phyloP scores from a whole-genome alignment of 2,329 filamentous ascomycete species.

The Lecanicillium sp. region DNA sequence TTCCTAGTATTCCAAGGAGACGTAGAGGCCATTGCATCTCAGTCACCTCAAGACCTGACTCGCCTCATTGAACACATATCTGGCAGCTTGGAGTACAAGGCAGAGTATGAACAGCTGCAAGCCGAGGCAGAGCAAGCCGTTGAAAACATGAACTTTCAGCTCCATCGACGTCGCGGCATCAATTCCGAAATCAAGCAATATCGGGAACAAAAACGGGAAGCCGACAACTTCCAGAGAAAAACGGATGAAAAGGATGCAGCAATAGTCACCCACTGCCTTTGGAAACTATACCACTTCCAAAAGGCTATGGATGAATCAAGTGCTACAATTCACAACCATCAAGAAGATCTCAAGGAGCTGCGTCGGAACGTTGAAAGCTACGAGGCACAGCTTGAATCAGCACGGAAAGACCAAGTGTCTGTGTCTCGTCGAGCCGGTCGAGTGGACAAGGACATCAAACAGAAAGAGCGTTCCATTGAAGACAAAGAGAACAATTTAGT shows the following conservation, averaged over 20 bases:
- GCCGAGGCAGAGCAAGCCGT: slow-evolving; percentile 75
- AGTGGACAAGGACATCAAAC: slow-evolving; percentile 76
- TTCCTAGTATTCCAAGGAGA: slow-evolving; percentile 98
- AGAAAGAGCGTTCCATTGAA: slow-evolving; percentile 80
- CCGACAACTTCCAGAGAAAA: slow-evolving; percentile 87
- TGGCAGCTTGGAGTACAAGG: slow-evolving; percentile 88
- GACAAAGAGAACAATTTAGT: slow-evolving; percentile 78
- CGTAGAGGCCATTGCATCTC: slow-evolving; percentile 91
- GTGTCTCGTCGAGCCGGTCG: slow-evolving; percentile 69
- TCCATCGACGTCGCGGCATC: slow-evolving; percentile 84
- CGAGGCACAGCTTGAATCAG: slow-evolving; percentile 69
- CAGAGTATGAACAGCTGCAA: slow-evolving; percentile 88
- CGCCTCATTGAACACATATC: slow-evolving; percentile 95
- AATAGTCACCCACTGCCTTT: slow-evolving; percentile 86
- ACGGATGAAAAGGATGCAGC: slow-evolving; percentile 84
- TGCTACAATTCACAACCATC: slow-evolving; percentile 82
- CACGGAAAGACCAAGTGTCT: slow-evolving; percentile 73
- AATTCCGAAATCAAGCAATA: slow-evolving; percentile 98
- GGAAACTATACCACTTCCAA: slow-evolving; percentile 96
- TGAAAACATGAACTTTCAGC: slow-evolving; percentile 81
- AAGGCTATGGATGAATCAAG: slow-evolving; percentile 87
- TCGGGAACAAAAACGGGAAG: slow-evolving; percentile 91
- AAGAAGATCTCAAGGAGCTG: slow-evolving; percentile 90
- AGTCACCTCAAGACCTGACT: slow-evolving; percentile 89
- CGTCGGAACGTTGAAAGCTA: slow-evolving; percentile 81